phyloP scores from a whole-genome alignment of 2,329 filamentous ascomycete species.

The Bipolaris cookei region DNA sequence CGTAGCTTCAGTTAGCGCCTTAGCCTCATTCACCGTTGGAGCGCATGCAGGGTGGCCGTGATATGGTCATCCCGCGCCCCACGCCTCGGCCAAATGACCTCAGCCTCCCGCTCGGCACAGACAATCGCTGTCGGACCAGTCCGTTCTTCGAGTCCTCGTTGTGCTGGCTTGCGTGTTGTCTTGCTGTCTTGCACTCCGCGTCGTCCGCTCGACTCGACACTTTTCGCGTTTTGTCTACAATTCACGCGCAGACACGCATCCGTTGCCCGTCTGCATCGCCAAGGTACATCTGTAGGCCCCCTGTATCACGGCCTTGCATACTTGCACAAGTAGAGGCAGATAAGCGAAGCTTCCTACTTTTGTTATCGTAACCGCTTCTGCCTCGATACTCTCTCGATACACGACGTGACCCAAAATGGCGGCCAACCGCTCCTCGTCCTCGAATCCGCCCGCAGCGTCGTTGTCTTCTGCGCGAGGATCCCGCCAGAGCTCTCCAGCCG shows the following conservation, averaged over 20 bases:
- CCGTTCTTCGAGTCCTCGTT: slow-evolving; percentile 9
- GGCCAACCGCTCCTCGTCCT: slow-evolving; percentile 27
- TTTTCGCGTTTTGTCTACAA: slow-evolving; percentile 3
- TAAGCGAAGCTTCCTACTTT: slow-evolving; percentile 23
- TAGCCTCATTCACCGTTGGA: slow-evolving; percentile 23
- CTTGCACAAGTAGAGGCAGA: slow-evolving; percentile 21
- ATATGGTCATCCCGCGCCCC: slow-evolving; percentile 30
- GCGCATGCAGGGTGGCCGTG: slow-evolving; percentile 18
- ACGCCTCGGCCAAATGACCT: slow-evolving; percentile 35
- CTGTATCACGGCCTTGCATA: slow-evolving; percentile 21
- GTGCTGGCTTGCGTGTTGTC: not conserved
- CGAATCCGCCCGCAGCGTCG: slow-evolving; percentile 39
- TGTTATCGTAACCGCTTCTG: not conserved
- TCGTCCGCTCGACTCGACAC: slow-evolving; percentile 5
- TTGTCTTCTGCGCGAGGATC: slow-evolving; percentile 32
- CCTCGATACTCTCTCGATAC: slow-evolving; percentile 5
- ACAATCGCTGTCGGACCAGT: slow-evolving; percentile 21
- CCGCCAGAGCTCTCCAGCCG: slow-evolving; percentile 36
- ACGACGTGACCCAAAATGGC: slow-evolving; percentile 27
- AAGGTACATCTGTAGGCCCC: slow-evolving; percentile 5
- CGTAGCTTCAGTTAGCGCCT: slow-evolving; percentile 26
- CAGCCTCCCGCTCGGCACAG: slow-evolving; percentile 28
- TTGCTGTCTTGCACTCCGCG: slow-evolving; percentile 12
- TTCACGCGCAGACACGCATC: slow-evolving; percentile 2
- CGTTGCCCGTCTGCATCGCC: not conserved